Base-by-base conservation (phyloP, 2,329 filamentous ascomycete genomes). In the Phaeophleospora eucalypticola region DNA sequence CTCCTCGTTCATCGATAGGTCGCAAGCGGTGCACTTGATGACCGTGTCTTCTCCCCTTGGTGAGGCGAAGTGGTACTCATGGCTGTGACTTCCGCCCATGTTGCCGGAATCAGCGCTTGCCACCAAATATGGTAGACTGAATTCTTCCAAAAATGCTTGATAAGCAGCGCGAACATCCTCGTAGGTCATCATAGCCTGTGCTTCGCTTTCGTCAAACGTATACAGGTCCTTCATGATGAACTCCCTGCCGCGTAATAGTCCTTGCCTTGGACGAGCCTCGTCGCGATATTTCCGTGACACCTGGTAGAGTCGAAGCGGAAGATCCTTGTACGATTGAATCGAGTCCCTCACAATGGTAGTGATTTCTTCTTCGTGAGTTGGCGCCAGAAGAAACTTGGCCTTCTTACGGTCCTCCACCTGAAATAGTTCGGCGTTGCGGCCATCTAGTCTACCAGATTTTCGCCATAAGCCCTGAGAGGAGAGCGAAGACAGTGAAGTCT, bases 171-270 rank as follows among this genome's bases (percentile, higher is more conserved):
- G 81, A 2, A 95, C 89, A 35, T 82, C 71, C 4, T 80, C 69
- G 58, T 98, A 98, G 0, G 91, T 95, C 41, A 79, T 70, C n/a
- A 90, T 72, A 1, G 91, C 91, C n/a, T 79, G 71, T 19, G 79
- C 70, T 0, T 75, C 65, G 3, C 77, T 84, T 29, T 77, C 71
- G 62, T 98, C 93, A 62, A 98, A 98, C 0, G 90, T 96, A 66
- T 98, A 98, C 1, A 98, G 78, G 66, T 98, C 93, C 68, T 98
- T 98, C 93, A 98, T 98, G 58, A 89, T 71, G 60, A 98, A 98
- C 62, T 98, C 93, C 51, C 89, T 83, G 1, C 88, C 86, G 8
- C 93, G 83, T 7, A 98, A 74, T 2, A 98, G 75, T 10, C 93
- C 93, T 58, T 95, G 87, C 24, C 93, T 81, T 16, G 93, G 93